Conservation (phyloP, 202 grass and related monocot species). For the Eragrostis tef region DNA sequence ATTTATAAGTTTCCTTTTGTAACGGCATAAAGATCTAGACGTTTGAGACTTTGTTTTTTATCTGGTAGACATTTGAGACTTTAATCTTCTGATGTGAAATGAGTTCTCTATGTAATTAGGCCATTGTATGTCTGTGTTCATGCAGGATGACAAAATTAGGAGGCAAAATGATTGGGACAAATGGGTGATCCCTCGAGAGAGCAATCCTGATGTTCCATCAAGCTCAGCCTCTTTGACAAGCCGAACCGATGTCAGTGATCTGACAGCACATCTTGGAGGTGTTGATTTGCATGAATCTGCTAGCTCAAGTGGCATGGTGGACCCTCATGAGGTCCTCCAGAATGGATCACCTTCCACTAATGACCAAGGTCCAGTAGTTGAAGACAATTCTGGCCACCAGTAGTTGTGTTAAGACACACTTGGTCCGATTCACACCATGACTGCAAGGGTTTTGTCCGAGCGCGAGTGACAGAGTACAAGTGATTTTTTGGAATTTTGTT, state of each 20-base stretch:
- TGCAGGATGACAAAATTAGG: slow-evolving; percentile 75
- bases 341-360: slow-evolving; percentile 55
- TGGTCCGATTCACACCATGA: slow-evolving; percentile 42
- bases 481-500: slow-evolving; percentile 48
- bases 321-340: slow-evolving; percentile 47
- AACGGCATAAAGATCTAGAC: not conserved
- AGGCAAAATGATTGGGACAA: slow-evolving; percentile 64
- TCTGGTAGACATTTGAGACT: not conserved
- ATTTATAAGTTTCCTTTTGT: not conserved
- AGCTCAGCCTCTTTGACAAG: slow-evolving; percentile 35
- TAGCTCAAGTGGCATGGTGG: slow-evolving; percentile 38
- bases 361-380: slow-evolving; percentile 45
- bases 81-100: slow-evolving; percentile 10
- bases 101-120: not conserved
- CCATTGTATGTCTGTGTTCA: slow-evolving; percentile 33
- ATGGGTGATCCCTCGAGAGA: slow-evolving; percentile 64
- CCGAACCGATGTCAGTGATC: slow-evolving; percentile 31
- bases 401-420: slow-evolving; percentile 9
- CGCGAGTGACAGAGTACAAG: slow-evolving; percentile 49
- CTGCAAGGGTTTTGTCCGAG: slow-evolving; percentile 57
- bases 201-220: slow-evolving; percentile 42
- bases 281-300: slow-evolving; percentile 51
- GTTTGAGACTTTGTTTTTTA: not conserved
- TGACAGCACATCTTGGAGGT: slow-evolving; percentile 50
- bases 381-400: slow-evolving; percentile 29